These are phyloP conservation scores for Nyctanthes arbortristis DNA, from an alignment of 257 asterid species.

Conservation along the genomic window DNA sequence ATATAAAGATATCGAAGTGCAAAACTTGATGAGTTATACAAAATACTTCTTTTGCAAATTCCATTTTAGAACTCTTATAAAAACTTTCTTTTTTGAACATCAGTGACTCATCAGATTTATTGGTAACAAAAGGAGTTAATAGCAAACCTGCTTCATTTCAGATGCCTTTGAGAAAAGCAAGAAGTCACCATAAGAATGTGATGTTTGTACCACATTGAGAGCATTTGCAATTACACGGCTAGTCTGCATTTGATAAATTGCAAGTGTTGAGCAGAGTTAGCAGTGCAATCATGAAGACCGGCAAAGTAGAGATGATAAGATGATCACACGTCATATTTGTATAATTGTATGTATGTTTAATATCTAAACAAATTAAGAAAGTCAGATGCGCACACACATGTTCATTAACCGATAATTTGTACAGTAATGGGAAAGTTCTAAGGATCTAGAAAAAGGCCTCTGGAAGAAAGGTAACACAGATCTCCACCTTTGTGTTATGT, in stretches of 20 bases:
- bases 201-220: constrained; percentile 84
- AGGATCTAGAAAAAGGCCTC: background rate
- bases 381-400: background rate
- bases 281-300: background rate
- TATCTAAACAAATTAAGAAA: background rate
- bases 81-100: background rate
- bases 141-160: constrained; percentile 68
- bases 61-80: background rate
- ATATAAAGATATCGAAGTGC: background rate
- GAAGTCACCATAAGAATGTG: constrained; percentile 79
- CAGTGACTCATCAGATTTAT: constrained; percentile 4
- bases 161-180: constrained; percentile 80
- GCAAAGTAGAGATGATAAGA: too few relatives aligned
- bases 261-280: constrained; percentile 17
- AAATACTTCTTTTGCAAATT: background rate
- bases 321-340: too few relatives aligned
- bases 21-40: background rate
- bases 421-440: background rate
- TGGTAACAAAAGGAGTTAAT: constrained; percentile 19
- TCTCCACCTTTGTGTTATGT: background rate
- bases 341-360: too few relatives aligned
- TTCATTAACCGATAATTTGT: background rate
- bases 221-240: constrained; percentile 68
- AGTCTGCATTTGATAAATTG: constrained; percentile 58
- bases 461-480: background rate